Base-by-base conservation (phyloP, 192 early-diverging fungal species). In the Pilobolus umbonatus region DNA sequence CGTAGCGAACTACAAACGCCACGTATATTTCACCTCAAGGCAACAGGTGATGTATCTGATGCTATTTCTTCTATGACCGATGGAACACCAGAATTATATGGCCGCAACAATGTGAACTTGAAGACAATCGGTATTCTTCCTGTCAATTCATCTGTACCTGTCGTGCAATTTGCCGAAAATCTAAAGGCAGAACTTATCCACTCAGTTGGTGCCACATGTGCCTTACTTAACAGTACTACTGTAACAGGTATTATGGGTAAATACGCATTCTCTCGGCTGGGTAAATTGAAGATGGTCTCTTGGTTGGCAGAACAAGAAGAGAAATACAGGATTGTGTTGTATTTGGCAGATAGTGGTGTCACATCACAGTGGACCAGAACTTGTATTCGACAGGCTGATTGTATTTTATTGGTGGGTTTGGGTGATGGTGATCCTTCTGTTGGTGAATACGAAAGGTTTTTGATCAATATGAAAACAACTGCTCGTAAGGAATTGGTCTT, bases 221-320 rank as follows among this genome's bases (percentile, higher is more conserved):
- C 82, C 7, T 59, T 94, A 40, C 73, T 99, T n/a, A 91, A 91
- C 61, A 88, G 85, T 45, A 83, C 85, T 0, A 83, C 85, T 0
- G 88, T 94, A 14, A 88, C 91, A 39, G 70, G 74, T 5, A 82
- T 90, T 25, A 73, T 98, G 53, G 97, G 95, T 12, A 86, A 87
- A 39, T 91, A 96, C 65, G 94, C 92, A 1, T 99, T 99, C 59
- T 85, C 80, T 35, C 75, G 88, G 42, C 81, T 99, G 26, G 97
- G 95, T 10, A 84, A 91, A 29, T 83, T 98, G n/a, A 96, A 97
- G 70, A 72, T 97, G 40, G 85, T 83, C 29, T 83, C 78, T 55
- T 99, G 95, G 95, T 71, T 99, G 34, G 88, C 89, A 5, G 97
- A 98, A 57, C 88, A 92, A 66, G 97, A 99, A 71, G 93, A 94